Conservation (phyloP, 2,329 filamentous ascomycete genomes). For the Ophiostoma sp. region DNA sequence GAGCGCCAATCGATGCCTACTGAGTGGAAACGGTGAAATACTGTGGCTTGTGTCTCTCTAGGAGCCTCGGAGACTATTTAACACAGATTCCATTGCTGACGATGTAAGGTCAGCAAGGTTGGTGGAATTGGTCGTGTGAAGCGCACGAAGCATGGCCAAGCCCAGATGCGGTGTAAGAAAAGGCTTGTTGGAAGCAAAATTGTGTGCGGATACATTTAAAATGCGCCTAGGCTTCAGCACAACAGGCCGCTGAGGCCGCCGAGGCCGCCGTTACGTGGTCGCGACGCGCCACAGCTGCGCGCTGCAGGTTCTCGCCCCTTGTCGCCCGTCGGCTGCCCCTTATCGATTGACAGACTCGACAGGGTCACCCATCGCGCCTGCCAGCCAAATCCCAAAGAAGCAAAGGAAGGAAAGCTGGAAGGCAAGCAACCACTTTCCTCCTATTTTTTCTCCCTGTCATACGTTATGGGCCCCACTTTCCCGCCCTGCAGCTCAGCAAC, state of each 20-base stretch:
- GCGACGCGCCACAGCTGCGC: conserved; percentile 8
- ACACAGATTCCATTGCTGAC: not conserved
- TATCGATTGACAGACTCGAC: conserved; percentile 12
- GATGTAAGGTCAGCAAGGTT: not conserved
- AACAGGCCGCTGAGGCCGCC: not conserved
- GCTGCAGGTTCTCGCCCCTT: not conserved
- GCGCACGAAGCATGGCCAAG: not conserved
- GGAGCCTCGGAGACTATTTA: not conserved
- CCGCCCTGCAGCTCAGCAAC: conserved; percentile 20
- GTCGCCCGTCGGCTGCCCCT: not conserved
- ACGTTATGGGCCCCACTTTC: conserved; percentile 21
- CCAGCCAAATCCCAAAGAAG: not conserved
- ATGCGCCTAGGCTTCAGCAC: not conserved
- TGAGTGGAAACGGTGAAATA: not conserved
- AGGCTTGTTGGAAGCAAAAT: not conserved
- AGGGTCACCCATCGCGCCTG: not conserved
- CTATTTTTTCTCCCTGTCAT: conserved; percentile 6
- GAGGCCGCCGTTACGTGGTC: not conserved
- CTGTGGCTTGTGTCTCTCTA: not conserved
- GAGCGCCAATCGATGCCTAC: not conserved
- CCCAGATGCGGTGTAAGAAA: not conserved
- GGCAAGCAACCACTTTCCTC: conserved; percentile 3
- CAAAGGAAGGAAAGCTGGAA: not conserved
- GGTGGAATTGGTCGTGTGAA: not conserved
- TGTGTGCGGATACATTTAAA: not conserved